phyloP scores from a whole-genome alignment of 805 yeast genomes.

The Candida schatavii region DNA sequence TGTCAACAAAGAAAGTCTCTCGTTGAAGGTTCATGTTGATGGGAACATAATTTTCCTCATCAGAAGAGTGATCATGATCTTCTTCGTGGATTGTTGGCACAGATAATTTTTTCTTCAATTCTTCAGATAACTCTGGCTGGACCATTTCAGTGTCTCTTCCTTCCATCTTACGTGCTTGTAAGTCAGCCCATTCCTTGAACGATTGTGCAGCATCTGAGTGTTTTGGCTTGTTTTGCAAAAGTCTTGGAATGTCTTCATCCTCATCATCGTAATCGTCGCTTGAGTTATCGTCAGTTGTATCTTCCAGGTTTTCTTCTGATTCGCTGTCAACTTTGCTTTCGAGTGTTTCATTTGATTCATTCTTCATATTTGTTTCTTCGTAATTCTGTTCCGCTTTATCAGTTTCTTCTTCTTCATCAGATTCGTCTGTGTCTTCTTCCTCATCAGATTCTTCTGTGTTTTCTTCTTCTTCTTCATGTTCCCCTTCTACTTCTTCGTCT shows the following conservation, averaged over 20 bases:
- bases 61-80: slow-evolving; percentile 69
- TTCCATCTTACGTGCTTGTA: slow-evolving; percentile 61
- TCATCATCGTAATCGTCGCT: slow-evolving; percentile 26
- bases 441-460: slow-evolving; percentile 12
- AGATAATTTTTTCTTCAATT: slow-evolving; percentile 41
- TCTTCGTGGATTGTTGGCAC: slow-evolving; percentile 61
- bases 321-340: slow-evolving; percentile 28
- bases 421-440: slow-evolving; percentile 15
- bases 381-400: slow-evolving; percentile 14
- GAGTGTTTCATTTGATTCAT: slow-evolving; percentile 26
- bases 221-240: slow-evolving; percentile 39
- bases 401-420: slow-evolving; percentile 17
- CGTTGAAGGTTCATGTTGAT: slow-evolving; percentile 52
- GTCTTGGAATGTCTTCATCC: slow-evolving; percentile 29
- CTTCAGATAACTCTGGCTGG: slow-evolving; percentile 46
- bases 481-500: slow-evolving; percentile 22
- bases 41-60: slow-evolving; percentile 59
- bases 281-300: slow-evolving; percentile 29
- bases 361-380: slow-evolving; percentile 10
- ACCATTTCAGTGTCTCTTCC: slow-evolving; percentile 48
- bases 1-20: slow-evolving; percentile 64
- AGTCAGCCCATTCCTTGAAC: slow-evolving; percentile 88
- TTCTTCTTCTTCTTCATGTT: slow-evolving; percentile 19
- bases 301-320: slow-evolving; percentile 28
- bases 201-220: slow-evolving; percentile 53